Conservation (phyloP, 257 asterid species). For the Mentha longifolia region DNA sequence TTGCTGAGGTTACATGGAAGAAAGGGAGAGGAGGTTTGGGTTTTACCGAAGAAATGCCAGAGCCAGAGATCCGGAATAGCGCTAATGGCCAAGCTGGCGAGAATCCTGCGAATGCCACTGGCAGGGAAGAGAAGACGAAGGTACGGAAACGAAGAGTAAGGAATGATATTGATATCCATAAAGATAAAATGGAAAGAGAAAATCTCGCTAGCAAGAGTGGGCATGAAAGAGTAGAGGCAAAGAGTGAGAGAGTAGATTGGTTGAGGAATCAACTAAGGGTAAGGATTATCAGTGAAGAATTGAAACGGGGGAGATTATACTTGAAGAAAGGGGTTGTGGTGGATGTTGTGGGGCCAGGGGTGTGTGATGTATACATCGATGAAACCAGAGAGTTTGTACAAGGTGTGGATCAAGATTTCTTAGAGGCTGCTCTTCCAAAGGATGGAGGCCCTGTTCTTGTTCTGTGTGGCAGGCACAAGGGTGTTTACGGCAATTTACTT, state of each 20-base stretch:
- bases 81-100: conserved; percentile 36
- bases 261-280: conserved; percentile 79
- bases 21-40: conserved; percentile 95
- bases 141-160: too few relatives aligned
- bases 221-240: conserved; percentile 29
- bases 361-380: conserved; percentile 71
- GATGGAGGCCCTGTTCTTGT: conserved; percentile 82
- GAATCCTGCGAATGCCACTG: too few relatives aligned
- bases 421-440: conserved; percentile 53
- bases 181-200: too few relatives aligned
- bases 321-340: conserved; percentile 76
- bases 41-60: conserved; percentile 44
- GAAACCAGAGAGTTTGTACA: conserved; percentile 75
- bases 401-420: conserved; percentile 69
- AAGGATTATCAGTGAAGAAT: conserved; percentile 61
- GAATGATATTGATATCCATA: too few relatives aligned
- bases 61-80: conserved; percentile 27
- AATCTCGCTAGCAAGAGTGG: too few relatives aligned
- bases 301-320: conserved; percentile 70
- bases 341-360: conserved; percentile 78
- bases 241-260: conserved; percentile 56
- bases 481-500: conserved; percentile 73
- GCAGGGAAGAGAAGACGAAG: too few relatives aligned
- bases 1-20: too few relatives aligned
- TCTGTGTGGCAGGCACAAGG: conserved; percentile 72